phyloP scores from a whole-genome alignment of 1,139 yeast species.

The Lodderomyces beijingensis region DNA sequence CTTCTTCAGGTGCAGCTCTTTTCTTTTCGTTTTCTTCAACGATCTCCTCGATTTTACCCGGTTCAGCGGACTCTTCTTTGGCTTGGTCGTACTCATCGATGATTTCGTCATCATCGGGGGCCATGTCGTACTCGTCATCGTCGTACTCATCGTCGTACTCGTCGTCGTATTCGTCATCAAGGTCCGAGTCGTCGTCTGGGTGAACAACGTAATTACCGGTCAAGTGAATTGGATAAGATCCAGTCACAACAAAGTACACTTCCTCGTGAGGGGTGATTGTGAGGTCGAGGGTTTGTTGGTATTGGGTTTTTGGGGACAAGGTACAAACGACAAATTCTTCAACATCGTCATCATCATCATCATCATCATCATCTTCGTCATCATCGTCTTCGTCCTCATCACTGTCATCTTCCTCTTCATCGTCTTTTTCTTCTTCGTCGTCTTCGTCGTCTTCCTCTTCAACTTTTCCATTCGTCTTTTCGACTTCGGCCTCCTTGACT shows the following conservation, averaged over 20 bases:
- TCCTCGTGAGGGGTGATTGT: conserved; percentile 93
- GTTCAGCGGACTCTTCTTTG: conserved; percentile 31
- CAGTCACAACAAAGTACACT: conserved; percentile 89
- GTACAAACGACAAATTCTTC: conserved; percentile 87
- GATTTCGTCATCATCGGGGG: conserved; percentile 90
- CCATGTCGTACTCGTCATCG: conserved; percentile 71
- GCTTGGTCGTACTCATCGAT: conserved; percentile 48
- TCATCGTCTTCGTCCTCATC: conserved; percentile 50
- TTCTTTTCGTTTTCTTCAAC: conserved; percentile 39
- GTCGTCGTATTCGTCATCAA: conserved; percentile 45
- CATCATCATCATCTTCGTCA: conserved; percentile 57
- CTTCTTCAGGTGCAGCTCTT: conserved; percentile 51
- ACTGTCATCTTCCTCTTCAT: conserved; percentile 36
- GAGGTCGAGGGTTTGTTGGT: conserved; percentile 87
- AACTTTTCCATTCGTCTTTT: conserved; percentile 14
- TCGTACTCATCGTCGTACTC: conserved; percentile 68
- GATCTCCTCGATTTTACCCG: conserved; percentile 5
- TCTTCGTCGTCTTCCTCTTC: conserved; percentile 32
- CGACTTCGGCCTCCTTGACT: conserved; percentile 16
- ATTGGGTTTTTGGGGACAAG: conserved; percentile 76
- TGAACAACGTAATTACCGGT: conserved; percentile 95
- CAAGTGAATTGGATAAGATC: conserved; percentile 88
- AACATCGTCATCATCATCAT: conserved; percentile 50
- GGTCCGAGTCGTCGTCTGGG: conserved; percentile 75
- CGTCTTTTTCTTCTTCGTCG: conserved; percentile 26